phyloP scores from a whole-genome alignment of 306 rosid species.

The Lathyrus oleraceus region DNA sequence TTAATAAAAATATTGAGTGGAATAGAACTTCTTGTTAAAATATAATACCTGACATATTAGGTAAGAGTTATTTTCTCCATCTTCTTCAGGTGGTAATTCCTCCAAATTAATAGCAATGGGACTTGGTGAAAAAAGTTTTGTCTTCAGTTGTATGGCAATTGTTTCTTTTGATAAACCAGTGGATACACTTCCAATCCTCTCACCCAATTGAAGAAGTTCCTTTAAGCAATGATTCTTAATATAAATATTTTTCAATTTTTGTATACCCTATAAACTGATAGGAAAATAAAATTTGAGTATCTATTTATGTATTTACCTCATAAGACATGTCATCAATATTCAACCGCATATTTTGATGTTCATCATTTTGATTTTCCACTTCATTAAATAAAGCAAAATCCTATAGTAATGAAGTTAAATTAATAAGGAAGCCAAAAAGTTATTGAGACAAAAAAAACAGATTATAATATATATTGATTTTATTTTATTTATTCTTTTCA shows the following conservation, averaged over 20 bases:
- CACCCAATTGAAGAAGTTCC: slow-evolving; percentile 97
- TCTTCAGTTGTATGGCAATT: slow-evolving; percentile 53
- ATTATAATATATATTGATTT: too few species aligned
- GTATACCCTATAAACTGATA: background rate
- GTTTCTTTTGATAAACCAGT: slow-evolving; percentile 75
- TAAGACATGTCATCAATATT: slow-evolving; percentile 96
- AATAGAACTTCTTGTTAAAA: slow-evolving; percentile 8
- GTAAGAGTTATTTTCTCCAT: slow-evolving; percentile 63
- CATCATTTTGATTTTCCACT: slow-evolving; percentile 57
- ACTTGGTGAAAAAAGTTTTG: slow-evolving; percentile 42
- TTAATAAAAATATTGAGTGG: background rate
- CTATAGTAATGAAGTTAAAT: slow-evolving; percentile 42
- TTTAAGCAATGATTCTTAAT: slow-evolving; percentile 39
- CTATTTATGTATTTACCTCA: slow-evolving; percentile 57
- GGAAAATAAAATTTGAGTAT: slow-evolving; percentile 20
- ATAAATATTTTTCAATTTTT: background rate
- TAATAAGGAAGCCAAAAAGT: slow-evolving; percentile 18
- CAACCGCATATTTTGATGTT: slow-evolving; percentile 90
- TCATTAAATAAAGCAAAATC: slow-evolving; percentile 78
- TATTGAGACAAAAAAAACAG: too few species aligned
- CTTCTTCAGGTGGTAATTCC: slow-evolving; percentile 51
- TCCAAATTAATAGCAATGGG: slow-evolving; percentile 43
- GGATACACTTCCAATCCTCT: slow-evolving; percentile 82
- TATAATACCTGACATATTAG: slow-evolving; percentile 85
- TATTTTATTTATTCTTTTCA: too few species aligned